phyloP scores from a whole-genome alignment of 768 basidiomycete species.

The Agrocybe praecox region DNA sequence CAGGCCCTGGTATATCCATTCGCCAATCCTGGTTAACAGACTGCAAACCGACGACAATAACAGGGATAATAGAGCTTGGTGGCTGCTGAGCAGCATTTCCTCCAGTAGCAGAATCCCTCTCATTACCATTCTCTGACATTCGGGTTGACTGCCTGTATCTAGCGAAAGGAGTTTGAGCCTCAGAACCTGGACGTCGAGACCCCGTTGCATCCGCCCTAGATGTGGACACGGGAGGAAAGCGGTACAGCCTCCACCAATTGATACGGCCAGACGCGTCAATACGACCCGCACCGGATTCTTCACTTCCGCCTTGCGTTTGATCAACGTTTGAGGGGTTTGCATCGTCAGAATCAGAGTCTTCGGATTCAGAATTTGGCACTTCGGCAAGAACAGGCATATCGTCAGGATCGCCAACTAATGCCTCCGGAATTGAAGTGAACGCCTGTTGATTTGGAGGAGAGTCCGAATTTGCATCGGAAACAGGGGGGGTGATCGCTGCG shows the following conservation, averaged over 20 bases:
- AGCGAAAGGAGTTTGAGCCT: neutral
- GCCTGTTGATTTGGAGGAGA: neutral
- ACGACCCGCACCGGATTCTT: conserved; percentile 12
- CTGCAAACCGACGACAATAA: conserved; percentile 83
- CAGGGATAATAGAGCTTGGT: conserved; percentile 65
- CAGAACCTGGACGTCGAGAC: conserved; percentile 1
- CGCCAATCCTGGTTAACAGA: conserved; percentile 58
- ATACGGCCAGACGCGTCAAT: conserved; percentile 46
- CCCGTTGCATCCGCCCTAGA: conserved; percentile 26
- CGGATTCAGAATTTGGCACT: conserved; percentile 39
- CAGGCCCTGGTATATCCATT: conserved; percentile 26
- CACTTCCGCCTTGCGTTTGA: neutral
- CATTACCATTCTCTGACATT: neutral
- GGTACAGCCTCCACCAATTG: conserved; percentile 84
- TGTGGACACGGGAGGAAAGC: conserved; percentile 69
- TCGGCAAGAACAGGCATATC: conserved; percentile 32
- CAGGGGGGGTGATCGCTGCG: neutral
- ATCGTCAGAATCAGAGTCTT: no score
- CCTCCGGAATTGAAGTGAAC: neutral
- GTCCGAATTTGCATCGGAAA: neutral
- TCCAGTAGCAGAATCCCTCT: neutral
- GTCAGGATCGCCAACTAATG: conserved; percentile 4
- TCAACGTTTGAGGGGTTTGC: conserved; percentile 2
- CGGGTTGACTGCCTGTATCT: neutral
- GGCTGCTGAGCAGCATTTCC: conserved; percentile 11